These are phyloP conservation scores for Nakazawaea peltata DNA, from an alignment of 805 yeast species.

Conservation along the genomic window DNA sequence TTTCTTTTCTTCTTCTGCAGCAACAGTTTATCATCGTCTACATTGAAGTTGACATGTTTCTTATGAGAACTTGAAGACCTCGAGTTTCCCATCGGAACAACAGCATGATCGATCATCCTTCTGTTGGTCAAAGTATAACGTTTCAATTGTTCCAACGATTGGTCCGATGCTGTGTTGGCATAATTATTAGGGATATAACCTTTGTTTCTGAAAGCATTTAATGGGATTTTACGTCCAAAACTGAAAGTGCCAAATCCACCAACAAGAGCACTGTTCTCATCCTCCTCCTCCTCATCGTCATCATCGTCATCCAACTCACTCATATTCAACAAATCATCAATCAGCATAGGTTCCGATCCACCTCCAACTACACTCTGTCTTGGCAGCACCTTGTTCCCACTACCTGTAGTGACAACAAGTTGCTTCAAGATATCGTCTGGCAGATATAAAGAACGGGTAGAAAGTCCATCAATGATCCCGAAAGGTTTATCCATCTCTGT, in stretches of 20 bases:
- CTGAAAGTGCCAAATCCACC: no score
- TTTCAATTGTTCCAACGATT: slow-evolving; percentile 7
- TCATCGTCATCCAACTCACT: slow-evolving; percentile 79
- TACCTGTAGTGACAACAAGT: slow-evolving; percentile 13
- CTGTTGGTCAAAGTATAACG: slow-evolving; percentile 1
- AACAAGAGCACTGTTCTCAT: not conserved
- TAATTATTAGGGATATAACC: slow-evolving; percentile 28
- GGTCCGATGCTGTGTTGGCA: not conserved
- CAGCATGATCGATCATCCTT: not conserved
- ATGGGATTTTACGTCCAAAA: slow-evolving; percentile 45
- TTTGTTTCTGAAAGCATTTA: slow-evolving; percentile 87
- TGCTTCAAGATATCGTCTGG: slow-evolving; percentile 17
- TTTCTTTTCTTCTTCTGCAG: slow-evolving; percentile 22
- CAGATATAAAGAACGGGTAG: slow-evolving; percentile 75
- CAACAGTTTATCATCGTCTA: slow-evolving; percentile 11
- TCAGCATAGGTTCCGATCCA: slow-evolving; percentile 15
- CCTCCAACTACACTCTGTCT: not conserved
- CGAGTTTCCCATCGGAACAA: no score
- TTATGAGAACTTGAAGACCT: no score
- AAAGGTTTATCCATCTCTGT: slow-evolving; percentile 66
- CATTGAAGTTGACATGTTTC: slow-evolving; percentile 1
- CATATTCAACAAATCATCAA: slow-evolving; percentile 83
- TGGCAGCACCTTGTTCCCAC: not conserved
- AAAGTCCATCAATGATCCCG: slow-evolving; percentile 90
- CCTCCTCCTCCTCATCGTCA: slow-evolving; percentile 32